phyloP scores from a whole-genome alignment of 176 grass and related monocot genomes.

The Miscanthus lutarioriparius region DNA sequence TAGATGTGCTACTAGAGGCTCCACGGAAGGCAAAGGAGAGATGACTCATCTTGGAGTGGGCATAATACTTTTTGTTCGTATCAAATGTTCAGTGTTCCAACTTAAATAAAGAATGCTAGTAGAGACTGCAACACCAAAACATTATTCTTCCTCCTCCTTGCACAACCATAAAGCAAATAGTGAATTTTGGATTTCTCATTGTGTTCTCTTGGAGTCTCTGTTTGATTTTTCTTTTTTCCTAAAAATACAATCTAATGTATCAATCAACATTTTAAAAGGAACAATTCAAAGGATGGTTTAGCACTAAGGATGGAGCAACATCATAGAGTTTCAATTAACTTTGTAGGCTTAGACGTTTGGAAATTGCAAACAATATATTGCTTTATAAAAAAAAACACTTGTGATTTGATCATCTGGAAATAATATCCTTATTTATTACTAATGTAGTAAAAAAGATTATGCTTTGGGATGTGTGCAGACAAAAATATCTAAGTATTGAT shows the following conservation, averaged over 20 bases:
- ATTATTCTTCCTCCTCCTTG: neutral
- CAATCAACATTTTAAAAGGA: neutral
- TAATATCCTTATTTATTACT: neutral
- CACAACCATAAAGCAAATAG: neutral
- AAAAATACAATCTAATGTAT: neutral
- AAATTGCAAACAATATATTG: neutral
- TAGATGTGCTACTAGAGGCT: too few relatives aligned
- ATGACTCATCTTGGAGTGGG: too few relatives aligned
- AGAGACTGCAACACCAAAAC: too few relatives aligned
- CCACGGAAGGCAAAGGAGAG: too few relatives aligned
- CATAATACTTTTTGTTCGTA: too few relatives aligned
- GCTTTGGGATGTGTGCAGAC: neutral
- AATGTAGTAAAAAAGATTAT: neutral
- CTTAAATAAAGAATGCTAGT: too few relatives aligned
- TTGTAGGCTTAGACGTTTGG: slow-evolving; percentile 1
- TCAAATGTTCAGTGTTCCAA: too few relatives aligned
- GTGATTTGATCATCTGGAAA: neutral
- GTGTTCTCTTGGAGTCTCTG: neutral
- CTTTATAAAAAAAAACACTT: neutral
- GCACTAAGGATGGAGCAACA: neutral
- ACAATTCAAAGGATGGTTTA: neutral
- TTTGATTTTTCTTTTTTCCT: neutral
- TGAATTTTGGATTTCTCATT: neutral
- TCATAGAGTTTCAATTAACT: slow-evolving; percentile 1
- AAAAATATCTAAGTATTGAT: neutral